phyloP scores from a whole-genome alignment of 352 stramenopile species.

The Globisporangium perplexum region DNA sequence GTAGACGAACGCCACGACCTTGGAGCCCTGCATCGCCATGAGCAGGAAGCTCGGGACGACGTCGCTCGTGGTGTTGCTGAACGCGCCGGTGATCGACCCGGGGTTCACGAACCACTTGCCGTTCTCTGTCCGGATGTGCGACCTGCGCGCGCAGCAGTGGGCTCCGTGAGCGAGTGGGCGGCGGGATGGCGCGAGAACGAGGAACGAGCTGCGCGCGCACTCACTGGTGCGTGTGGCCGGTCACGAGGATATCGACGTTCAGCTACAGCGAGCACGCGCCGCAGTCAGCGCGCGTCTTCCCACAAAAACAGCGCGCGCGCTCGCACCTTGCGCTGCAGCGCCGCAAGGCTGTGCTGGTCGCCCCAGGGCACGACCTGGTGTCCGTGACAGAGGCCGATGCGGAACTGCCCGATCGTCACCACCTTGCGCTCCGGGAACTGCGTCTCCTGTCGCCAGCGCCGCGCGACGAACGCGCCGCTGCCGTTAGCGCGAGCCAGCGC shows the following conservation, averaged over 20 bases:
- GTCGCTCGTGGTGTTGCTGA: conserved; percentile 71
- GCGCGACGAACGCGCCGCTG: too few species aligned
- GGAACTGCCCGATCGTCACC: conserved; percentile 95
- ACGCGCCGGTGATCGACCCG: conserved; percentile 95
- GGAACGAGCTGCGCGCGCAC: neutral
- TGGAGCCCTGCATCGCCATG: conserved; percentile 95
- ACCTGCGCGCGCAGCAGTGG: conserved; percentile 25
- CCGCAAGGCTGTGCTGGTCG: conserved; percentile 81
- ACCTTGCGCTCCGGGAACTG: conserved; percentile 94
- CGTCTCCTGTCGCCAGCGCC: conserved; percentile 30
- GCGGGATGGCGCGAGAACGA: neutral
- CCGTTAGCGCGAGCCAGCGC: too few species aligned
- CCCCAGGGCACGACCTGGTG: conserved; percentile 95
- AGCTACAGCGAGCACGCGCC: conserved; percentile 46
- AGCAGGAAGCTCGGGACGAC: conserved; percentile 96
- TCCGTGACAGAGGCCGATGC: conserved; percentile 96
- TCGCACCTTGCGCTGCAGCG: conserved; percentile 82
- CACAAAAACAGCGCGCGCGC: neutral
- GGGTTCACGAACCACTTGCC: conserved; percentile 98
- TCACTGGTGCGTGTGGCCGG: conserved; percentile 93
- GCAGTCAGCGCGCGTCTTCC: neutral
- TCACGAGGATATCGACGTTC: conserved; percentile 97
- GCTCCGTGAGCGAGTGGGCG: too few species aligned
- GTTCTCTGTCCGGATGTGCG: conserved; percentile 89
- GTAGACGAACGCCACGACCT: conserved; percentile 97